phyloP scores from a whole-genome alignment of 2,329 filamentous ascomycete species.

The Alternaria burnsii region DNA sequence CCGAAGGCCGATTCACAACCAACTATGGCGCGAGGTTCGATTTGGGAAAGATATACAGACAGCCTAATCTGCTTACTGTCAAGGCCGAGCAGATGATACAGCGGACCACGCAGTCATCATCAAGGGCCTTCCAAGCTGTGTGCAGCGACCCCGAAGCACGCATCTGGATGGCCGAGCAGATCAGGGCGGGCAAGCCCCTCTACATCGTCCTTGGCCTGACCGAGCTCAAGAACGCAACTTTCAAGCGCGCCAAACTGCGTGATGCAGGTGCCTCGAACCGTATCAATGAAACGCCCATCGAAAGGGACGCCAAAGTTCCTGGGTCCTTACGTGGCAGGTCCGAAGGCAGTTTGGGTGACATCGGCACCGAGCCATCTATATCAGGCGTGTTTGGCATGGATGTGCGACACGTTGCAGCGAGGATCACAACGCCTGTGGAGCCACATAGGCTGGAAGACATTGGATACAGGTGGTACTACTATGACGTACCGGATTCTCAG shows the following conservation, averaged over 20 bases:
- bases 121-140: conserved; percentile 43
- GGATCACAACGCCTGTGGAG: conserved; percentile 44
- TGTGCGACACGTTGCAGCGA: conserved; percentile 39
- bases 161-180: conserved; percentile 42
- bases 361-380: conserved; percentile 41
- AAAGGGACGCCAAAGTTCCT: conserved; percentile 46
- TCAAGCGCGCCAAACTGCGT: conserved; percentile 48
- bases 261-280: conserved; percentile 48
- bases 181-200: conserved; percentile 40
- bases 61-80: conserved; percentile 49
- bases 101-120: conserved; percentile 40
- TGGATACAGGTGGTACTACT: conserved; percentile 45
- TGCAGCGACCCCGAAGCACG: conserved; percentile 46
- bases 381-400: conserved; percentile 52
- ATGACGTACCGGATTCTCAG: conserved; percentile 36
- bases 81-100: conserved; percentile 51
- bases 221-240: conserved; percentile 49
- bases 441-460: conserved; percentile 46
- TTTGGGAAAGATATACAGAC: conserved; percentile 47
- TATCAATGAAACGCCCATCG: conserved; percentile 44
- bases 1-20: conserved; percentile 49
- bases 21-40: conserved; percentile 52
- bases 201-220: conserved; percentile 50
- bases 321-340: conserved; percentile 36
- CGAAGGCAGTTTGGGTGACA: conserved; percentile 38